These are phyloP conservation scores for Croton laevigatus DNA, from an alignment of 441 rosid species.

Conservation along the genomic window DNA sequence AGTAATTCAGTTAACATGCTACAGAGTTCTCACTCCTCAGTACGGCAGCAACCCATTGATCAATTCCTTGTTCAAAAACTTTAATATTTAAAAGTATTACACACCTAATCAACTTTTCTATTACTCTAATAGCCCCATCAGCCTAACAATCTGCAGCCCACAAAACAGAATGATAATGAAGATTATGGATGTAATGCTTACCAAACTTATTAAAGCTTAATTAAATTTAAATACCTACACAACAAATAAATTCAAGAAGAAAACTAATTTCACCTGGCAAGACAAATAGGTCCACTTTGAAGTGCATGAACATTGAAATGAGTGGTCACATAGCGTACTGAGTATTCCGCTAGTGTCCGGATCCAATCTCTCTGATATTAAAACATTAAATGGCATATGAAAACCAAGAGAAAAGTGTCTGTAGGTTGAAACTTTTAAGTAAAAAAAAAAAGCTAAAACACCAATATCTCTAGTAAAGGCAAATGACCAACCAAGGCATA, in stretches of 20 bases:
- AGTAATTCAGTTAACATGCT: not conserved
- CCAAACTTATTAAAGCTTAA: not conserved
- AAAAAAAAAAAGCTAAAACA: not conserved
- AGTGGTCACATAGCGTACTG: slow-evolving; percentile 86
- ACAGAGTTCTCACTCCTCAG: not conserved
- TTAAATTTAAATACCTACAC: not conserved
- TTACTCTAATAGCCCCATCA: not conserved
- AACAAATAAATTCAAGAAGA: not conserved
- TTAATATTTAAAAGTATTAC: not conserved
- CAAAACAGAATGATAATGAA: not conserved
- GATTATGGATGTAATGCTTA: not conserved
- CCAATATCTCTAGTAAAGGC: not conserved
- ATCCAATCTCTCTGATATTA: slow-evolving; percentile 79
- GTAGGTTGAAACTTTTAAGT: not conserved
- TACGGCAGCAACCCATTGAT: not conserved
- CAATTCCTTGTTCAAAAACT: not conserved
- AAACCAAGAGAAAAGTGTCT: not conserved
- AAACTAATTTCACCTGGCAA: slow-evolving; percentile 57
- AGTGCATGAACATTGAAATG: slow-evolving; percentile 89
- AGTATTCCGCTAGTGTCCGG: slow-evolving; percentile 90
- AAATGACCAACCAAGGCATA: slow-evolving; percentile 71
- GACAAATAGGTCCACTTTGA: slow-evolving; percentile 93
- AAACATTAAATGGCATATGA: slow-evolving; percentile 5
- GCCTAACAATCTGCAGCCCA: not conserved
- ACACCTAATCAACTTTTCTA: not conserved